phyloP scores from a whole-genome alignment of 805 yeast species.

The Candida coquimbonensis region DNA sequence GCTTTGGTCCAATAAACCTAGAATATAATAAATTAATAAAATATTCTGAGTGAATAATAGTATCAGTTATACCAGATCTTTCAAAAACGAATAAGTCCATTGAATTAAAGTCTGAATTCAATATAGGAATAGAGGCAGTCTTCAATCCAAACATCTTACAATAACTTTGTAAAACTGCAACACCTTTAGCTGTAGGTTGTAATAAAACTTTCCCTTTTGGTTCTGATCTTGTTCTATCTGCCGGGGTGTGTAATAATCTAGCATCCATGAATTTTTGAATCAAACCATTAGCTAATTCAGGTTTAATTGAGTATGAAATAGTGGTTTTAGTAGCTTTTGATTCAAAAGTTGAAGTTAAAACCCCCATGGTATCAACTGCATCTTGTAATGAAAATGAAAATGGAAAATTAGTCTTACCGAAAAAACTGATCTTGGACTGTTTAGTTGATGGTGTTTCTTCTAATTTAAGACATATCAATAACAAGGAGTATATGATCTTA shows the following conservation, averaged over 20 bases:
- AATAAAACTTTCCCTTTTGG: constrained; percentile 38
- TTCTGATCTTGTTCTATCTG: constrained; percentile 54
- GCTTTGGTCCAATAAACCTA: constrained; percentile 54
- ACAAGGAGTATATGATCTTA: constrained; percentile 50
- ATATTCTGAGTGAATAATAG: constrained; percentile 52
- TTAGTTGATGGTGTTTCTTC: constrained; percentile 21
- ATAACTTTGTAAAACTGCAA: constrained; percentile 58
- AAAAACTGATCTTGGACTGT: constrained; percentile 21
- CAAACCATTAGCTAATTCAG: constrained; percentile 40
- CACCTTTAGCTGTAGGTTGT: constrained; percentile 92
- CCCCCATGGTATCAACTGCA: constrained; percentile 47
- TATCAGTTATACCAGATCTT: constrained; percentile 50
- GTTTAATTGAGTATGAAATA: constrained; percentile 47
- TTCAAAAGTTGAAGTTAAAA: constrained; percentile 41
- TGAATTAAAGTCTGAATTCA: constrained; percentile 56
- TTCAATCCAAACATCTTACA: constrained; percentile 50
- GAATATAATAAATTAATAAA: constrained; percentile 60
- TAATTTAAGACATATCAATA: constrained; percentile 37
- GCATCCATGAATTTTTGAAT: constrained; percentile 50
- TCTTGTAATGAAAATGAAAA: constrained; percentile 45
- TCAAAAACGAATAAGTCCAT: constrained; percentile 67
- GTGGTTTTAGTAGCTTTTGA: constrained; percentile 44
- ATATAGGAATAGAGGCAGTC: constrained; percentile 34
- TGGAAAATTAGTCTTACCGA: constrained; percentile 32
- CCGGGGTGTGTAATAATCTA: constrained; percentile 65